Evolutionary conservation across 169 alveolate species (phyloP).

Genomic region (Miamiensis avidus): DNA sequence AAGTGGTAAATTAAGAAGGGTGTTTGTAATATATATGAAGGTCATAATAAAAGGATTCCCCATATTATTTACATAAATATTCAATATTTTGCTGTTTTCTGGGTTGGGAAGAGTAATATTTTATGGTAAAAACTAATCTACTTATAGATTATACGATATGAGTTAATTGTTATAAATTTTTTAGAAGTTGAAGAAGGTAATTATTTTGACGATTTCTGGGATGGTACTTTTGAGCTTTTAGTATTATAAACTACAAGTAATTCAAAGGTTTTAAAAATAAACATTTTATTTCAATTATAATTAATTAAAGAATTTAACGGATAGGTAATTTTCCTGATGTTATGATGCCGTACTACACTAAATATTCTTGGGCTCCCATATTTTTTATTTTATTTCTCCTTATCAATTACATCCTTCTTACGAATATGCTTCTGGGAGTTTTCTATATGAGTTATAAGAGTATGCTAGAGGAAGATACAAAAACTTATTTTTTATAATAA

Average conservation of each 20-base stretch:
- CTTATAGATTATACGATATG: neutral
- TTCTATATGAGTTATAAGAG: conserved; percentile 16
- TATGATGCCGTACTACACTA: conserved; percentile 15
- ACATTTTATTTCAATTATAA: too few species aligned
- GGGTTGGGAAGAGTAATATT: conserved; percentile 12
- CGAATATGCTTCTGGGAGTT: conserved; percentile 2
- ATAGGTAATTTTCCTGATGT: conserved; percentile 24
- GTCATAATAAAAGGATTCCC: conserved; percentile 13
- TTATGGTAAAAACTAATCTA: neutral
- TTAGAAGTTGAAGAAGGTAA: conserved; percentile 5
- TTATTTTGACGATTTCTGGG: conserved; percentile 7
- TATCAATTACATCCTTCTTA: conserved; percentile 1
- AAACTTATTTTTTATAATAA: conserved; percentile 1
- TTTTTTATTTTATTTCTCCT: neutral
- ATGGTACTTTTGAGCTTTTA: neutral
- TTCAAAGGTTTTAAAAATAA: too few species aligned
- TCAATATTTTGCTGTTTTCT: conserved; percentile 12
- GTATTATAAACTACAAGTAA: conserved; percentile 19
- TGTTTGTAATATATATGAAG: neutral
- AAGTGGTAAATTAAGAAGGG: conserved; percentile 5
- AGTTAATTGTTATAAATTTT: neutral
- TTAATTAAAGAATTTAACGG: too few species aligned
- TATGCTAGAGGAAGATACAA: conserved; percentile 1
- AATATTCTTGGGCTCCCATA: conserved; percentile 22
- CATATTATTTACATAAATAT: neutral